Conservation (phyloP, 345 rosid species). For the Gynandropsis gynandra region DNA sequence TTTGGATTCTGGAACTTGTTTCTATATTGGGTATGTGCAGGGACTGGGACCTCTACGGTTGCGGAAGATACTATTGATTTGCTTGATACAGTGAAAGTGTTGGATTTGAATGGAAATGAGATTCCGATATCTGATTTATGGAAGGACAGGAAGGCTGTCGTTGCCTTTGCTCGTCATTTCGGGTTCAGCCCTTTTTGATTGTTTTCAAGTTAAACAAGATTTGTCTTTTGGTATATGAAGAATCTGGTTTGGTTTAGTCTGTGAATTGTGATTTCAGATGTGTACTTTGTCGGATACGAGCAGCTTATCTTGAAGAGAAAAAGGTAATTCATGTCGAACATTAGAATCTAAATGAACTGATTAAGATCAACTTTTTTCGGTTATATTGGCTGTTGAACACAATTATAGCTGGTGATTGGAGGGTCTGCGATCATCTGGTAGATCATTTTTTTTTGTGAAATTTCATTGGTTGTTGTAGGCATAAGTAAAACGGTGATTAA, state of each 20-base stretch:
- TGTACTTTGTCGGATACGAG: constrained; percentile 78
- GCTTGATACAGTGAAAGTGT: constrained; percentile 49
- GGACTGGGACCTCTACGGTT: constrained; percentile 27
- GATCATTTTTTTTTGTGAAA: background rate
- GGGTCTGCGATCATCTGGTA: background rate
- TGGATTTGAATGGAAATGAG: constrained; percentile 60
- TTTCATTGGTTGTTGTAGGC: background rate
- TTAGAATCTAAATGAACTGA: too few relatives aligned
- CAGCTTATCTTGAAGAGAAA: constrained; percentile 73
- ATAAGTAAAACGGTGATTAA: too few relatives aligned
- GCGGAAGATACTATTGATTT: constrained; percentile 32
- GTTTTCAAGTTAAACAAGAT: too few relatives aligned
- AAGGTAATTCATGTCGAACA: constrained; percentile 41
- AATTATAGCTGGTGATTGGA: background rate
- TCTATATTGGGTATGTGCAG: constrained; percentile 1
- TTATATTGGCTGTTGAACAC: background rate
- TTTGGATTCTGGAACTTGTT: background rate
- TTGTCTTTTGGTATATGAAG: constrained; percentile 6
- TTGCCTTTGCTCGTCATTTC: constrained; percentile 93
- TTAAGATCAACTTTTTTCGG: too few relatives aligned
- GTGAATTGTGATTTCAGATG: constrained; percentile 44
- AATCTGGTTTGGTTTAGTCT: constrained; percentile 3
- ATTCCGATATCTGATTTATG: constrained; percentile 71
- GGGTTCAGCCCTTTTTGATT: too few relatives aligned
- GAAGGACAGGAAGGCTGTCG: constrained; percentile 73